Evolutionary conservation across 306 rosid species (phyloP), one percentile per base, ranked within the genome.

Genomic region (Vigna mungo): DNA sequence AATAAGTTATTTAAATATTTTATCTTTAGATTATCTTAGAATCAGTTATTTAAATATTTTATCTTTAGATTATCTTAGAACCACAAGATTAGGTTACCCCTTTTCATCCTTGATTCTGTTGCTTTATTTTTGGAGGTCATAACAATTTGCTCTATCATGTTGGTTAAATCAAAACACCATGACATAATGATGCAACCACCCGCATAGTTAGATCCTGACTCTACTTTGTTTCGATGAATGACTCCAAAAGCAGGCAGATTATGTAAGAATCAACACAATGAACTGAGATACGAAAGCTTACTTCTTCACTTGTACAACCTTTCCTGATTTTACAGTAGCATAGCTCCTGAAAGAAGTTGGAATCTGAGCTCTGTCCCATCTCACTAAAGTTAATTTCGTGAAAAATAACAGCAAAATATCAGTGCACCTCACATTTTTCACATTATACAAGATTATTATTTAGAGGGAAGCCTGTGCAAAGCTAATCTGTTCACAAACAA

Each of bases 261-360:
- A 61, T 11, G 55, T 18, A 13, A 17, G 18, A 25, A 68, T 21
- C 14, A 73, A 51, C 12, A n/a, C 4, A 68, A 32, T 18, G 5
- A 68, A 47, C 17, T 0, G 44, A 73, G 20, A 43, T 25, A 7
- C 16, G 9, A 80, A 81, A 75, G 73, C 89, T 84, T 71, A 92
- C 96, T 88, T 90, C 76, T 88, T 90, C 59, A 81, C 59, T 7
- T 82, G 85, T 39, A 83, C 85, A 87, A 80, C 59, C 82, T 83
- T 88, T 43, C 70, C 89, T 13, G 88, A 79, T 77, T 82, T 90
- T 52, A 68, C 85, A 83, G 80, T 75, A 61, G 96, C 88, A 73
- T 82, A 88, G 80, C 87, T 65, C 83, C 90, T 76, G 32, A 69
- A 66, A 4, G 83, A 72, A 82, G 32, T 18, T 15, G 78, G 86